These are phyloP conservation scores for Paecilomyces formosus DNA, from an alignment of 2,329 filamentous ascomycete species.

Conservation along the genomic window DNA sequence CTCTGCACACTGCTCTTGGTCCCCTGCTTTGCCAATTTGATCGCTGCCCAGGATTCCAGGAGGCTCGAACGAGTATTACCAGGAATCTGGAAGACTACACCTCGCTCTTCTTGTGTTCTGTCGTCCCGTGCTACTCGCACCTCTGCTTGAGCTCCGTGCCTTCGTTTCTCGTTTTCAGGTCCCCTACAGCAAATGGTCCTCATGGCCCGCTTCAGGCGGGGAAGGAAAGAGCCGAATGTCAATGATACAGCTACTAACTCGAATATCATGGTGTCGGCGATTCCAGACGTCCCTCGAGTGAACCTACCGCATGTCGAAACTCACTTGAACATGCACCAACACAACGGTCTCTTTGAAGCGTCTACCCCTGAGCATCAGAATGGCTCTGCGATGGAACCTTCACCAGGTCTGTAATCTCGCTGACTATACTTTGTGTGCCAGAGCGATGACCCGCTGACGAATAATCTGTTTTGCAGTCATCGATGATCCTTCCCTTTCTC, in stretches of 20 bases:
- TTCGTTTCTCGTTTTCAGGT: conserved; percentile 4
- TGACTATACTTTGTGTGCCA: conserved; percentile 1
- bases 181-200: conserved; percentile 2
- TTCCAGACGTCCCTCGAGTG: conserved; percentile 26
- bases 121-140: background rate
- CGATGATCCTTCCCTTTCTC: conserved; percentile 10
- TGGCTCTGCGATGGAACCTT: conserved; percentile 11
- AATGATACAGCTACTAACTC: conserved; percentile 19
- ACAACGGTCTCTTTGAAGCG: conserved; percentile 30
- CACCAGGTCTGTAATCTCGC: conserved; percentile 2
- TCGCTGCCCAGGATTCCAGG: background rate
- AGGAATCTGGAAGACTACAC: background rate
- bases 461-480: conserved; percentile 1
- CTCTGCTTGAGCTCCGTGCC: conserved; percentile 3
- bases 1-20: background rate
- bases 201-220: conserved; percentile 22
- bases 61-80: background rate
- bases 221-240: conserved; percentile 14
- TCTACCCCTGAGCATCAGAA: conserved; percentile 17
- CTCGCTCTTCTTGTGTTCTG: background rate
- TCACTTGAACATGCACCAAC: conserved; percentile 36
- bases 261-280: conserved; percentile 11
- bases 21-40: background rate
- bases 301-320: conserved; percentile 34
- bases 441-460: conserved; percentile 5